Base-by-base conservation (phyloP, 2,329 filamentous ascomycete genomes). In the Berkeleyomyces rouxiae region DNA sequence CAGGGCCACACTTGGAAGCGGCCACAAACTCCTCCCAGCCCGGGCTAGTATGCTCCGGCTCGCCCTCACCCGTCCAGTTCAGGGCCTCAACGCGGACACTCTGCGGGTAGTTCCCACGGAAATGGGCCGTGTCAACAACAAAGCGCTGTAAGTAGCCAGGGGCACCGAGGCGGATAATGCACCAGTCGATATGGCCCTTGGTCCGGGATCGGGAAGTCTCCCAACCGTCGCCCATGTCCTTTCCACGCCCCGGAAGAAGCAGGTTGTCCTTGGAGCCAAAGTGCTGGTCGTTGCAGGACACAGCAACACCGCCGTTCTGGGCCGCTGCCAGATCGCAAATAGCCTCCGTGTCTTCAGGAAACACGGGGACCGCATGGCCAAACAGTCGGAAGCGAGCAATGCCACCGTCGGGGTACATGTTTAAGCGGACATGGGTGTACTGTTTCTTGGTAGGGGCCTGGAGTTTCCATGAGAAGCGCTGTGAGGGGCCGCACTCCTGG, bases 151-250 rank as follows among this genome's bases (percentile, higher is more conserved):
- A 79, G 64, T 77, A 77, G 6, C 82, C 86, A 3, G 81, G 78
- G 0, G 82, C 81, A 33, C 87, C 88, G 23, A 93, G 80, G 58
- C 82, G 81, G 66, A 93, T 81, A 67, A 92, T 83, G n/a, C 84
- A 78, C 88, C 89, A 93, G 73, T 93, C 88, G 23, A 87, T 75
- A 72, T 93, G 88, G 53, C 78, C 82, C 71, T 82, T 83, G 59
- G 79, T 83, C 59, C 89, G 77, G 43, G 86, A 89, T 61, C 88
- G 80, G 67, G 85, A 83, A 63, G 88, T 93, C 74, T 93, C 88
- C 88, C 89, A 93, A 6, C 88, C 89, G 71, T 92, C 88, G 59
- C 88, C 86, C 88, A 93, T 93, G 73, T 93, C 87, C 71, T 85
- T 84, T 49, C 88, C 88, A 36, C 88, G 79, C 2, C 87, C 87